These are phyloP conservation scores for Aphanomyces euteiches DNA, from an alignment of 352 stramenopile genomes.

Conservation along the genomic window DNA sequence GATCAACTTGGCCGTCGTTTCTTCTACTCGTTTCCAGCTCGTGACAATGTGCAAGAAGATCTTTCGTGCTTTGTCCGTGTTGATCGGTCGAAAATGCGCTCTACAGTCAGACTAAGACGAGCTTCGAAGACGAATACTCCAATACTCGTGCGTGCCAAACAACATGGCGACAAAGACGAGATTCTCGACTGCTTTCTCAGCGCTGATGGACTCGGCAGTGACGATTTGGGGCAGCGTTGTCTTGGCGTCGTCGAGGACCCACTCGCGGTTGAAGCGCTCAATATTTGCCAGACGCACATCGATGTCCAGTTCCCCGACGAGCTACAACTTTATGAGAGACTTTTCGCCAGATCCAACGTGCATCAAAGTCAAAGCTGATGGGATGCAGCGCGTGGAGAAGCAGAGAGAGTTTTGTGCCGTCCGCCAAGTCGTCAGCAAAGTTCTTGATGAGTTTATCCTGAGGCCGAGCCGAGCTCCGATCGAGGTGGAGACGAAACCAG, in stretches of 20 bases:
- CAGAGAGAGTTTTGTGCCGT: conserved; percentile 64
- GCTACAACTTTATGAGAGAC: conserved; percentile 36
- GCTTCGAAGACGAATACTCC: conserved; percentile 15
- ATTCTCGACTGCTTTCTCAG: conserved; percentile 58
- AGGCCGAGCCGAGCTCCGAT: conserved; percentile 54
- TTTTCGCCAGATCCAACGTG: background rate
- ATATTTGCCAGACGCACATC: conserved; percentile 69
- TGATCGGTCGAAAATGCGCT: conserved; percentile 47
- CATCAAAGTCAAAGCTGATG: conserved; percentile 73
- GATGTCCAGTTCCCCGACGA: conserved; percentile 71
- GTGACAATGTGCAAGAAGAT: conserved; percentile 63
- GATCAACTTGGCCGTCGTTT: background rate
- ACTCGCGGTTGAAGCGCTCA: conserved; percentile 55
- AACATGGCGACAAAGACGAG: conserved; percentile 76
- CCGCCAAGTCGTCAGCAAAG: conserved; percentile 64
- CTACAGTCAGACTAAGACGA: conserved; percentile 31
- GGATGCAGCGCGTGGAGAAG: conserved; percentile 71
- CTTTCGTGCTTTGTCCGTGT: conserved; percentile 58
- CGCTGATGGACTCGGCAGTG: conserved; percentile 68
- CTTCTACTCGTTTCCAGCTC: conserved; percentile 49
- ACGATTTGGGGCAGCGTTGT: conserved; percentile 59
- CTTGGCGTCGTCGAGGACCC: conserved; percentile 37
- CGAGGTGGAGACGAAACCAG: conserved; percentile 75
- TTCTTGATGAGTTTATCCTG: conserved; percentile 72
- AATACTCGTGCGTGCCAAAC: conserved; percentile 63